Conservation (phyloP, 2,329 filamentous ascomycete genomes). For the Coniochaeta sp. region DNA sequence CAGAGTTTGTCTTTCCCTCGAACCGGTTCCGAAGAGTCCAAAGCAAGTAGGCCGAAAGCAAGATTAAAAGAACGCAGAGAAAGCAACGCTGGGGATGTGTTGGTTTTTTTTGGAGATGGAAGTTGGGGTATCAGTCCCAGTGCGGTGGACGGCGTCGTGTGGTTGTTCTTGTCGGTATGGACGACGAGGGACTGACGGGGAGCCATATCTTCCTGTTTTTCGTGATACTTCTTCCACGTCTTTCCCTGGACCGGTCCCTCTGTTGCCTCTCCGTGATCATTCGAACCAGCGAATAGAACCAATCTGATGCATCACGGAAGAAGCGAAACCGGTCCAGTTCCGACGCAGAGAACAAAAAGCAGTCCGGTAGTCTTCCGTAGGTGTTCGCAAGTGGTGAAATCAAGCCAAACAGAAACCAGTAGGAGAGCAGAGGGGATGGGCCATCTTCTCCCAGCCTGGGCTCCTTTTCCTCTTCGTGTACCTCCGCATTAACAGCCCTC, state of each 20-base stretch:
- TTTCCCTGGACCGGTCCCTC: constrained; percentile 9
- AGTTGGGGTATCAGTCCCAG: neutral
- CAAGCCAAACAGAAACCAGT: constrained; percentile 13
- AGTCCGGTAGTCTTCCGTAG: constrained; percentile 12
- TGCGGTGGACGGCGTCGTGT: constrained; percentile 1
- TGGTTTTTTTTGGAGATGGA: constrained; percentile 11
- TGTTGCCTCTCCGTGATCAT: constrained; percentile 8
- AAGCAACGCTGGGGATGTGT: constrained; percentile 9
- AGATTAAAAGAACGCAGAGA: constrained; percentile 15
- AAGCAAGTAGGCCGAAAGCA: constrained; percentile 10
- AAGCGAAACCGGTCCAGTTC: constrained; percentile 15
- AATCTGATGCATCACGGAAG: constrained; percentile 13
- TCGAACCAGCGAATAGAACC: constrained; percentile 17
- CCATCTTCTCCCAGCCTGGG: constrained; percentile 14
- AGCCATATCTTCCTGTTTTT: constrained; percentile 5
- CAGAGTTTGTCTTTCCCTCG: neutral
- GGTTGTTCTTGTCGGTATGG: constrained; percentile 10
- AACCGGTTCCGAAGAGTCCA: constrained; percentile 8
- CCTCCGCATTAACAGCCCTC: constrained; percentile 22
- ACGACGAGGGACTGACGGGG: constrained; percentile 10
- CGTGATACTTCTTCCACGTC: constrained; percentile 8
- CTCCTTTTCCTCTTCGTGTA: constrained; percentile 16
- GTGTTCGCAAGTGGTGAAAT: constrained; percentile 11
- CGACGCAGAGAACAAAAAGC: constrained; percentile 11
- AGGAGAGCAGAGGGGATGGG: constrained; percentile 20